Evolutionary conservation across 495 filamentous ascomycete genomes (phyloP), one percentile per base, ranked within the genome.

Genomic region (Gamarada debralockiae): DNA sequence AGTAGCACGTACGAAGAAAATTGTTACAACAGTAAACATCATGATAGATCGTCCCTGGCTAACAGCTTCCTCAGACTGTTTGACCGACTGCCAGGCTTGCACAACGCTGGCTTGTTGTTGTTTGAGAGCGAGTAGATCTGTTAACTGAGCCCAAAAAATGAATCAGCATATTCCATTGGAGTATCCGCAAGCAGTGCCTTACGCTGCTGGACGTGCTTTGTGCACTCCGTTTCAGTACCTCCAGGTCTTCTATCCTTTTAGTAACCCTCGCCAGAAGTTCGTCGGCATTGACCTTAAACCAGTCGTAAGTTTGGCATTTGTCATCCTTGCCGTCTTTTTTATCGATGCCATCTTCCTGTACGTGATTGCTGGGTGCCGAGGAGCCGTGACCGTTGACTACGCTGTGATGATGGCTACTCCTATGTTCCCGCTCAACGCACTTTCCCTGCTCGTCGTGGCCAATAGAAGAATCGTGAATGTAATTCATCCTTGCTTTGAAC

Each of bases 161-260:
- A 41, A n/a, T n/a, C n/a, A n/a, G n/a, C n/a, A n/a, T n/a, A n/a
- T 41, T 15, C 12, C 8, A n/a, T 41, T 41, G 18, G 6, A n/a
- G 17, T 20, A n/a, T 13, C 17, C 38, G 17, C 7, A 33, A 3
- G 6, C 15, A 1, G 24, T 14, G 20, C 45, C 12, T 48, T n/a
- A 48, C 45, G 29, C 45, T 36, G 4, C 31, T 33, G 6, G 45
- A 33, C 7, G 45, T 48, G 45, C 45, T 48, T 25, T 39, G 10
- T 38, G 42, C 42, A 10, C 15, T 45, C 12, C 24, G 6, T 27
- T 45, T 45, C 8, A 22, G 17, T 23, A 7, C 17, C 10, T 27
- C 42, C 10, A 45, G 21, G 10, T 45, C 42, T 10, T 9, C 23
- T 8, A 45, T 27, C 24, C 23, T 22, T 9, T 45, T 22, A 25